Percentiles rank a stretch among this genome's conserved stretches.
phyloP scores from a whole-genome alignment of 805 yeast genomes.

The Ogataea henricii region DNA sequence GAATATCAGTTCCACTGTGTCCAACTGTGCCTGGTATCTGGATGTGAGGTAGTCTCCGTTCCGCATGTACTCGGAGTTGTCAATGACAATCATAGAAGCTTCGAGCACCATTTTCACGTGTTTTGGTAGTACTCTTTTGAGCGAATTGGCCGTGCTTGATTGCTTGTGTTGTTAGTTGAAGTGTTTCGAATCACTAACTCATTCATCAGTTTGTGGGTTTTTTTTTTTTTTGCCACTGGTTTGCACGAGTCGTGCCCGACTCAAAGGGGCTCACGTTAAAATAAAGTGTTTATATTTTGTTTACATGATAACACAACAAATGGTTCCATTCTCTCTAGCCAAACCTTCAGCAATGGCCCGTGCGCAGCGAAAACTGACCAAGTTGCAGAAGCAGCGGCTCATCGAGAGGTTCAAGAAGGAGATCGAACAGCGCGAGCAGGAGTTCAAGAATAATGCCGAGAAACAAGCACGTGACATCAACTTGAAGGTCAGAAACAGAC shows the following conservation, averaged over 20 bases:
- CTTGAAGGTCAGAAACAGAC: conserved; percentile 41
- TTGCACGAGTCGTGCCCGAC: conserved; percentile 10
- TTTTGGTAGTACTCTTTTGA: too few species aligned
- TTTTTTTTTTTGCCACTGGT: conserved; percentile 22
- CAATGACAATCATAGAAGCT: conserved; percentile 93
- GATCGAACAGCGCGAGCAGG: conserved; percentile 18
- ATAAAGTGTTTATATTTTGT: neutral
- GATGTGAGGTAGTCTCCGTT: conserved; percentile 92
- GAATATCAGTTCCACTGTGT: conserved; percentile 84
- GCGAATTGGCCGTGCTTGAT: too few species aligned
- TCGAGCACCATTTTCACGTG: conserved; percentile 75
- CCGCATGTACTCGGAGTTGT: conserved; percentile 93
- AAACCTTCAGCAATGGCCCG: too few species aligned
- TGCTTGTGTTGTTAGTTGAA: too few species aligned
- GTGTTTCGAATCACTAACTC: too few species aligned
- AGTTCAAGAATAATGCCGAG: conserved; percentile 27
- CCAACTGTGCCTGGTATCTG: conserved; percentile 89
- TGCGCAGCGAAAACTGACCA: conserved; percentile 26
- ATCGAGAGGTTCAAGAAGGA: conserved; percentile 32
- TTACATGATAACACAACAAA: neutral
- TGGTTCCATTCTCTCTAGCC: neutral
- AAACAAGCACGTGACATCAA: conserved; percentile 35
- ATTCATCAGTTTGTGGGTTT: conserved; percentile 1
- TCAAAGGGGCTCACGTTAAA: neutral
- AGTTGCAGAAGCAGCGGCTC: conserved; percentile 40